Evolutionary conservation across 2,329 filamentous ascomycete species (phyloP).

Genomic region (Cryphonectria nitschkei): DNA sequence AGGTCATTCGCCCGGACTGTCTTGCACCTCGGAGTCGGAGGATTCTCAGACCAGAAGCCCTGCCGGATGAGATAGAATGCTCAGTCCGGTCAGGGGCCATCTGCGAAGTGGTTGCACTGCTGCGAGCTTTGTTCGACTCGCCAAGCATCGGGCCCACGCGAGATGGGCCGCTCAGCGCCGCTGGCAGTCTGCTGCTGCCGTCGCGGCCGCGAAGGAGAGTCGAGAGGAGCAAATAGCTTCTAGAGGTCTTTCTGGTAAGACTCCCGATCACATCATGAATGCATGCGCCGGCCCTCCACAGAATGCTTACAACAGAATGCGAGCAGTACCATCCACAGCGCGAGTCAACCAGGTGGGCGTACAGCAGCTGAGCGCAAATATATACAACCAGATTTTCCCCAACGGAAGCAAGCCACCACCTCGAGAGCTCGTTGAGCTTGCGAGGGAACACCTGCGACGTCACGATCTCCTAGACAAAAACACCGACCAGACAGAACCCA

Average conservation of each 20-base stretch:
- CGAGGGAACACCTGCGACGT: conserved; percentile 78
- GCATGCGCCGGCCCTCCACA: conserved; percentile 23
- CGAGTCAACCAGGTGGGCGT: conserved; percentile 93
- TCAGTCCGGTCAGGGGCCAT: conserved; percentile 43
- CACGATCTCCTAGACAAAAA: conserved; percentile 93
- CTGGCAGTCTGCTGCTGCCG: conserved; percentile 45
- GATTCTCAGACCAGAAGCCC: conserved; percentile 9
- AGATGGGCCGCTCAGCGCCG: conserved; percentile 45
- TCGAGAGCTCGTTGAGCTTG: conserved; percentile 74
- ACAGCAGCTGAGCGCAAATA: conserved; percentile 84
- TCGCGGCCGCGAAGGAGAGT: conserved; percentile 24
- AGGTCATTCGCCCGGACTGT: background rate
- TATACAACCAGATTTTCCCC: conserved; percentile 84
- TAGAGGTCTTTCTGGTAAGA: conserved; percentile 48
- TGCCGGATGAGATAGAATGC: conserved; percentile 41
- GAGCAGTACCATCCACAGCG: conserved; percentile 55
- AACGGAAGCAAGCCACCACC: conserved; percentile 59
- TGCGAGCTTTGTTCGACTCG: conserved; percentile 55
- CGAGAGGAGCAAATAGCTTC: conserved; percentile 25
- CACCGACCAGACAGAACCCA: conserved; percentile 73
- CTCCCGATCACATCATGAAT: conserved; percentile 17
- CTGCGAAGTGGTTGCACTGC: conserved; percentile 45
- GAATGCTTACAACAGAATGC: conserved; percentile 26
- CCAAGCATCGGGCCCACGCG: conserved; percentile 50
- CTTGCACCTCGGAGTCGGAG: background rate